These are phyloP conservation scores for Lippia alba DNA, from an alignment of 305 asterid species.

Conservation along the genomic window DNA sequence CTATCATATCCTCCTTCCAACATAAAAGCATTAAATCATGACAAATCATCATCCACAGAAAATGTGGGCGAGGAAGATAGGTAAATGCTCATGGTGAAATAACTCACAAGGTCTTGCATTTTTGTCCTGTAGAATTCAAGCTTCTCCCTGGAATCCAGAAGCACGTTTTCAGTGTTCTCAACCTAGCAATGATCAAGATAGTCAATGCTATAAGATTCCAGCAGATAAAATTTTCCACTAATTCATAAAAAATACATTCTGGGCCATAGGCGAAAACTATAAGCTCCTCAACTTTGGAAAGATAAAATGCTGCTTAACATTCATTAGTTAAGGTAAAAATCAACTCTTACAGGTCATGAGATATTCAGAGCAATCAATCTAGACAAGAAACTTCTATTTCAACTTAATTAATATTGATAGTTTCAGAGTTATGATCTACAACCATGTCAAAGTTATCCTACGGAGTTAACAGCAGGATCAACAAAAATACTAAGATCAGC, in stretches of 20 bases:
- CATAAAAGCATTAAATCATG: not conserved
- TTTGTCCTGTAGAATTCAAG: conserved; percentile 85
- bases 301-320: not conserved
- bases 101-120: conserved; percentile 97
- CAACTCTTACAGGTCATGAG: conserved; percentile 22
- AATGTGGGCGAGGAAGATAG: conserved; percentile 11
- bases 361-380: conserved; percentile 4
- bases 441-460: conserved; percentile 11
- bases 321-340: conserved; percentile 24
- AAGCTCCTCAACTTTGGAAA: conserved; percentile 12
- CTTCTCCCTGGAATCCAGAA: conserved; percentile 91
- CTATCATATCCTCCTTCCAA: not conserved
- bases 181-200: conserved; percentile 55
- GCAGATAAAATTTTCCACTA: conserved; percentile 15
- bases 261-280: not conserved
- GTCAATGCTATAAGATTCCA: not conserved
- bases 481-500: conserved; percentile 20
- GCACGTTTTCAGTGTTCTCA: conserved; percentile 68
- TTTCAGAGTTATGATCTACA: conserved; percentile 22
- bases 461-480: conserved; percentile 9
- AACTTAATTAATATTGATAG: not conserved
- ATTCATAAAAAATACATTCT: not conserved
- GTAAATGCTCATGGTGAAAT: conserved; percentile 23
- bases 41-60: not conserved
- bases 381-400: conserved; percentile 3